Percentiles rank a stretch among this genome's conserved stretches.
These are phyloP conservation scores for Coniferiporia weirii DNA, from an alignment of 1,284 basidiomycete species.

Conservation along the genomic window DNA sequence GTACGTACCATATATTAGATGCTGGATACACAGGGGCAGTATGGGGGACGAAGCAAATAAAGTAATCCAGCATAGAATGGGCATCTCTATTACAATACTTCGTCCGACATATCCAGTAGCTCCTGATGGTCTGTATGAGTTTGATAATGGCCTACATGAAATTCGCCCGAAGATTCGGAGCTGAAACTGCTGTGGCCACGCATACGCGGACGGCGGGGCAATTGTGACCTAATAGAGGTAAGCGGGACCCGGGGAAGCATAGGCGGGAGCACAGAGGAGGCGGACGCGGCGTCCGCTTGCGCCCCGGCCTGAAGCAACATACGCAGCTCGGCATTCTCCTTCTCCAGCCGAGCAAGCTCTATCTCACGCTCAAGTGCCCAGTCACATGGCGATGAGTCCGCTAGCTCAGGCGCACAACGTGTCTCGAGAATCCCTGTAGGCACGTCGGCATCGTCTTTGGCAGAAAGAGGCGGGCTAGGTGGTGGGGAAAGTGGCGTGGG, in stretches of 20 bases:
- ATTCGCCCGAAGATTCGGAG: constrained; percentile 12
- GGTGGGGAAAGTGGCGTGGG: constrained; percentile 10
- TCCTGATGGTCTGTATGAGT: constrained; percentile 5
- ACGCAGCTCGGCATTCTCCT: constrained; percentile 79
- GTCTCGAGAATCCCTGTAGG: constrained; percentile 16
- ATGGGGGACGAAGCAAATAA: neutral
- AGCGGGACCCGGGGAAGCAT: constrained; percentile 12
- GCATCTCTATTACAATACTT: neutral
- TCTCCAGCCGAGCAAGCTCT: constrained; percentile 78
- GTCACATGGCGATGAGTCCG: constrained; percentile 37
- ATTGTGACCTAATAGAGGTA: neutral
- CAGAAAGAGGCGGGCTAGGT: constrained; percentile 2
- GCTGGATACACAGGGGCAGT: neutral
- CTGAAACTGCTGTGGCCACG: constrained; percentile 10
- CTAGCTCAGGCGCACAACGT: constrained; percentile 8
- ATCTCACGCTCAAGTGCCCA: constrained; percentile 82
- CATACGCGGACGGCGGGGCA: constrained; percentile 11
- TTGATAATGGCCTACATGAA: neutral
- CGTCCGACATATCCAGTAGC: constrained; percentile 14
- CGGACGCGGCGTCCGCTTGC: constrained; percentile 9
- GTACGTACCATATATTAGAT: too few species aligned
- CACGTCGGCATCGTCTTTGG: constrained; percentile 10
- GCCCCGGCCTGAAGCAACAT: constrained; percentile 46
- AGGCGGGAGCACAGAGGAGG: constrained; percentile 1
- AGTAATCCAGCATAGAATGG: neutral